Percentiles rank a stretch among this genome's conserved stretches.
phyloP scores from a whole-genome alignment of 169 alveolate species.

The Eimeria acervulina region DNA sequence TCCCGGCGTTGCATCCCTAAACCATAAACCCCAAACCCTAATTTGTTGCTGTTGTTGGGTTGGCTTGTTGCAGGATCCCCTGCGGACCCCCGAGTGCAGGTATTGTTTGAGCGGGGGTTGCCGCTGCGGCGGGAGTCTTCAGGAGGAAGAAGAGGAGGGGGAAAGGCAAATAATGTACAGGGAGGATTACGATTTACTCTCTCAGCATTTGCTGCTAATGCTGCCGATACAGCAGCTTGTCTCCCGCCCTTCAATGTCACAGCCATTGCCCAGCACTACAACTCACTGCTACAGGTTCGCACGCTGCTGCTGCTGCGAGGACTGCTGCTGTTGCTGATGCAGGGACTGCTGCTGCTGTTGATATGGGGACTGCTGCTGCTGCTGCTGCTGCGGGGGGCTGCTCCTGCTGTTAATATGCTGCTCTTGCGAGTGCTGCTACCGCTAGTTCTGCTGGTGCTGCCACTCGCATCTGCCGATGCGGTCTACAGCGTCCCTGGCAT shows the following conservation, averaged over 20 bases:
- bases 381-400: too few relatives aligned
- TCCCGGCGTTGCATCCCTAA: too few relatives aligned
- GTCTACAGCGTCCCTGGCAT: too few relatives aligned
- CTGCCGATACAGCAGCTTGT: background rate
- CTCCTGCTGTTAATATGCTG: too few relatives aligned
- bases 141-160: background rate
- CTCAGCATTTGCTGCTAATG: background rate
- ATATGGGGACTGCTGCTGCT: too few relatives aligned
- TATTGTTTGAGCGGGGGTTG: slow-evolving; percentile 4
- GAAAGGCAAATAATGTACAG: background rate
- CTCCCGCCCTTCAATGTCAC: background rate
- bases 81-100: background rate
- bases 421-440: too few relatives aligned
- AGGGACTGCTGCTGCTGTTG: too few relatives aligned
- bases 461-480: too few relatives aligned
- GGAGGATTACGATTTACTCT: background rate
- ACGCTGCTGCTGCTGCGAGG: too few relatives aligned
- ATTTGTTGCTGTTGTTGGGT: background rate
- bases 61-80: background rate
- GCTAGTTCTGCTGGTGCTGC: too few relatives aligned
- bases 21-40: too few relatives aligned
- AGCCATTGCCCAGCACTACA: slow-evolving; percentile 22
- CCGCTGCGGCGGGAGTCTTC: slow-evolving; percentile 15
- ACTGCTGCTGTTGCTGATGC: too few relatives aligned
- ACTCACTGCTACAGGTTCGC: background rate